Evolutionary conservation across 495 filamentous ascomycete genomes (phyloP).

Genomic region (Lasiosphaeris hirsuta): DNA sequence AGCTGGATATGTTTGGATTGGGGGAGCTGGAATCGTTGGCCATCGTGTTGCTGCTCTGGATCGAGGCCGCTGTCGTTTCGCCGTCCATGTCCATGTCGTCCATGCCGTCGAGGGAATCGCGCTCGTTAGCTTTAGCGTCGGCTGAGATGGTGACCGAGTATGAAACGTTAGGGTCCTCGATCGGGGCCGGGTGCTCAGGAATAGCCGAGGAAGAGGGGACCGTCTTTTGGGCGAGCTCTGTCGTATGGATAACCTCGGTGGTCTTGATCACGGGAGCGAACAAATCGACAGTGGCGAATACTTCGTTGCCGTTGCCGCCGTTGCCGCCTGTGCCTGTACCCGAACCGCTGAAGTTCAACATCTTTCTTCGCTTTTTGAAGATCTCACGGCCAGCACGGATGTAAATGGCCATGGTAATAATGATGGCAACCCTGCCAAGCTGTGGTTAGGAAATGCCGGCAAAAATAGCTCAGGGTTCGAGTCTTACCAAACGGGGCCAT

Average conservation of each 20-base stretch:
- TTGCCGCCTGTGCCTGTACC: conserved; percentile 29
- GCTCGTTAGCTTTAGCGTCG: conserved; percentile 15
- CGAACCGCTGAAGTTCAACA: conserved; percentile 39
- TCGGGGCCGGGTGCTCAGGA: background rate
- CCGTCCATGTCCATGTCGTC: conserved; percentile 10
- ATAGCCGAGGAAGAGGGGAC: background rate
- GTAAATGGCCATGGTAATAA: conserved; percentile 71
- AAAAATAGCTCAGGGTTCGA: background rate
- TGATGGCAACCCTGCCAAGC: conserved; percentile 54
- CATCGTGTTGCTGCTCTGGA: conserved; percentile 18
- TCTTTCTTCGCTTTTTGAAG: conserved; percentile 51
- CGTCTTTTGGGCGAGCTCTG: conserved; percentile 32
- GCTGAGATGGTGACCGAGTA: conserved; percentile 52
- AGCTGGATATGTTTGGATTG: background rate
- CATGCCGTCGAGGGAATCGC: conserved; percentile 18
- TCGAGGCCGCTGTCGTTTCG: conserved; percentile 6
- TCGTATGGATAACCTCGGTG: conserved; percentile 55
- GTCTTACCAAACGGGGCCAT: conserved; percentile 75
- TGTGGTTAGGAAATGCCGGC: background rate
- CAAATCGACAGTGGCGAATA: conserved; percentile 23
- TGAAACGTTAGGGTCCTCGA: conserved; percentile 28
- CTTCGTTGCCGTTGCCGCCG: conserved; percentile 11
- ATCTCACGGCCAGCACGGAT: conserved; percentile 68
- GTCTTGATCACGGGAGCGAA: conserved; percentile 50
- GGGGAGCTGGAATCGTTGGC: conserved; percentile 4